Base-by-base conservation (phyloP, 257 asterid genomes). In the Plantago major region DNA sequence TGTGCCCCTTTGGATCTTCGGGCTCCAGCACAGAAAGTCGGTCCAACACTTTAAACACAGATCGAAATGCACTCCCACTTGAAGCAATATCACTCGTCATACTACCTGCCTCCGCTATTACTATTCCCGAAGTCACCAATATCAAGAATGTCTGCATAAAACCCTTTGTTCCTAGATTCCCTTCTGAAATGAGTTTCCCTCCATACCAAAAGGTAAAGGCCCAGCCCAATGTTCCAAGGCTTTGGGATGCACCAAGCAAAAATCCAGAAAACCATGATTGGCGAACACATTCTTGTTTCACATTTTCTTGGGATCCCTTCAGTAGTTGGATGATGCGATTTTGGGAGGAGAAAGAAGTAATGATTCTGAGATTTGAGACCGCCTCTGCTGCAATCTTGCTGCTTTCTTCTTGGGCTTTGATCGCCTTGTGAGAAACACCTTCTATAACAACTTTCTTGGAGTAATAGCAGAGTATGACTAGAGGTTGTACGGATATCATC, bases 301-400 rank as follows among this genome's bases (percentile, higher is more conserved):
- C 79, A 13, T 80, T 83, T 71, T 74, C 78, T 68, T 83, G 87
- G 9, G 83, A 73, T 58, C 71, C 68, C 54, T 71, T 63, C 2
- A 83, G 84, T 81, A 83, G 71, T 52, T 67, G 73, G 16, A 83
- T 73, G 28, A 83, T 83, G 14, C 84, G 75, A 7, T 69, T 60
- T 57, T 80, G 87, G 44, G 90, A 83, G 28, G 83, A 75, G 26
- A 76, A 83, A 18, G 84, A 74, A 0, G 90, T 70, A 58, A 83
- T 73, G 1, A 81, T 83, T 37, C 87, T 74, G 9, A 83, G 79
- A 63, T 83, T 83, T 11, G 90, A 69, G 48, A 83, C 84, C 1
- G 90, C 87, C 70, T 83, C 90, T 1, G 84, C 87, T 1, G 90
- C 90, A 0, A 83, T 53, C 70, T 76, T 83, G 69, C 90, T 78